Evolutionary conservation across 2,329 filamentous ascomycete species (phyloP), one percentile per base, ranked within the genome.

Genomic region (Drechslerella dactyloides): DNA sequence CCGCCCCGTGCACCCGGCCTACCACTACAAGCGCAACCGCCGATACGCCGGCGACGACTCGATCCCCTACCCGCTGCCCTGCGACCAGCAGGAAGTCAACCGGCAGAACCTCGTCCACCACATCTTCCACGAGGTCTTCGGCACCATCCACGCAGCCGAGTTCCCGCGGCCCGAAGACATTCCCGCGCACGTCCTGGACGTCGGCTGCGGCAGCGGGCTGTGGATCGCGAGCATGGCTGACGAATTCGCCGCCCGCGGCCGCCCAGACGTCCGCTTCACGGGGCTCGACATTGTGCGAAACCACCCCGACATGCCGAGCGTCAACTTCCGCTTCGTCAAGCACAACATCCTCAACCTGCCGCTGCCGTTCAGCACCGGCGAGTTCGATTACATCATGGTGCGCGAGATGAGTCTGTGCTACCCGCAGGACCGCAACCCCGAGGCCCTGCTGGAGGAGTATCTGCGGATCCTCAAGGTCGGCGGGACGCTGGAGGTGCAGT

Each of bases 161-260:
- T 77, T 74, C 40, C 68, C 52, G 27, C 61, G 27, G 40, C 63
- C 56, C n/a, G 81, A 84, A 48, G 84, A 86, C 74, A 76, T 76
- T 19, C 93, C 93, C 0, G 84, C 84, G 76, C 88, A 87, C 74
- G 89, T 97, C 27, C 83, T 97, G 23, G 93, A 97, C 78, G 81
- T 97, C 35, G 92, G 88, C 30, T 97, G 93, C 79, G 93, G 93
- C 17, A 89, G 89, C 19, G 93, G 87, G 23, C 90, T 96, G 78
- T 97, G 93, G 93, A 93, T 90, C 76, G 89, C 90, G 33, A 87
- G 59, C 61, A 69, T 78, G 69, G 61, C 76, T 24, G 74, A 77
- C 61, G 73, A 76, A 58, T 75, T 77, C 70, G 42, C 74, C 13
- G 46, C 57, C 10, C 53, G 74, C 52, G 73, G 76, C 30, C 62